Conservation (phyloP, 192 early-diverging fungal species). For the Gryganskiella cystojenkinii region DNA sequence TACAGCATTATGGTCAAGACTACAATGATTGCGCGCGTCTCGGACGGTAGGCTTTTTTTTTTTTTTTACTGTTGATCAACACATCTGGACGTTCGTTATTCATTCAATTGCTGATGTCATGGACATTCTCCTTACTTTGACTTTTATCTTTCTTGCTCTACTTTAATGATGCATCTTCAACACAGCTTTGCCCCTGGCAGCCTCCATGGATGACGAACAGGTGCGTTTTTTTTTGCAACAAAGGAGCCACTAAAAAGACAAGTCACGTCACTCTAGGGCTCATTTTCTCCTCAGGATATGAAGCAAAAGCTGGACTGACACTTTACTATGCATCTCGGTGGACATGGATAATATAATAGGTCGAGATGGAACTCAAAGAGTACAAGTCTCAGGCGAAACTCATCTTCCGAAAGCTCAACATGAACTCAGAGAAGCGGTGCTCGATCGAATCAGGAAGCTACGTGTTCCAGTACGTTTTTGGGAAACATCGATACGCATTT, state of each 20-base stretch:
- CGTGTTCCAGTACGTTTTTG: slow-evolving; percentile 83
- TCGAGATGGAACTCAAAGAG: slow-evolving; percentile 86
- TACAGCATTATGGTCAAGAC: slow-evolving; percentile 85
- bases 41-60: slow-evolving; percentile 68
- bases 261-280: neutral
- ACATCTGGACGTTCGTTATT: neutral
- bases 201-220: slow-evolving; percentile 96
- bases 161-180: neutral
- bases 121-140: no score
- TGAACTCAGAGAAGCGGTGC: slow-evolving; percentile 89
- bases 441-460: slow-evolving; percentile 94
- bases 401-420: slow-evolving; percentile 89
- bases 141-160: neutral
- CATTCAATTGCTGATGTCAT: neutral
- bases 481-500: neutral
- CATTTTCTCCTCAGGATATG: neutral
- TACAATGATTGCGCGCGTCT: slow-evolving; percentile 92
- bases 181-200: slow-evolving; percentile 86
- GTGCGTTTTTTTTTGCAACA: slow-evolving; percentile 37
- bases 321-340: neutral
- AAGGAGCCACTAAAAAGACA: neutral
- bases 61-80: neutral
- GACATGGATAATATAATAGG: slow-evolving; percentile 32
- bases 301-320: neutral
- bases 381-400: slow-evolving; percentile 94